Base-by-base conservation (phyloP, 495 filamentous ascomycete genomes). In the Letharia lupina region DNA sequence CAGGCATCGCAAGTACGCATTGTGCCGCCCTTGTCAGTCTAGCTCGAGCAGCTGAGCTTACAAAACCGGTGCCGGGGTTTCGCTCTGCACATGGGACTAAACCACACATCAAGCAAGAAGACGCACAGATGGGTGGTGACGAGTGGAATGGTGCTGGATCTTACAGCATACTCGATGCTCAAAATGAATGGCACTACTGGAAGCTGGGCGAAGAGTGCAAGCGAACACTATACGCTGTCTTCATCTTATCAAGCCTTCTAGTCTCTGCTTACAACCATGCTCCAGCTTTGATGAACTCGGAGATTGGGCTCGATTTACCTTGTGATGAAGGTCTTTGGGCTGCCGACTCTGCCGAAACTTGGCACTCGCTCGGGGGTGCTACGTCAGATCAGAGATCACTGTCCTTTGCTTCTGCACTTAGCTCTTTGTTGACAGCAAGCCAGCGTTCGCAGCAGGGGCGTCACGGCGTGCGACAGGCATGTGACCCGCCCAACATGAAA, bases 251-350 rank as follows among this genome's bases (percentile, higher is more conserved):
- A 6, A 96, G 93, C 74, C 83, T 98, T 23, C 79, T 96, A 11
- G 92, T 96, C 13, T 90, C 91, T 23, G 91, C 92, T 8, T 96
- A 97, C 77, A 96, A 97, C 72, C 88, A 95, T 73, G 83, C 90
- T 2, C 94, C 94, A 11, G 87, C 90, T 11, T 79, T 98, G 67
- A 93, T 93, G 61, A 97, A 98, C 74, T 97, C 94, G 9, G 94
- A 98, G 73, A 93, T 98, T 67, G 80, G 86, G 52, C 83, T 96
- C 42, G 90, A 98, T 72, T 80, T 98, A 10, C 94, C 94, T 15
- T 97, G 93, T 71, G 91, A 96, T 73, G 94, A 98, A 73, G 89
- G 94, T 67, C 83, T 97, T 63, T 98, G 93, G 85, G 80, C 87
- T 40, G 92, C 91, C 8, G 91, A 95, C 62, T 91, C 82, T 47